Base-by-base conservation (phyloP, 495 filamentous ascomycete species). In the Penicillium lagena region DNA sequence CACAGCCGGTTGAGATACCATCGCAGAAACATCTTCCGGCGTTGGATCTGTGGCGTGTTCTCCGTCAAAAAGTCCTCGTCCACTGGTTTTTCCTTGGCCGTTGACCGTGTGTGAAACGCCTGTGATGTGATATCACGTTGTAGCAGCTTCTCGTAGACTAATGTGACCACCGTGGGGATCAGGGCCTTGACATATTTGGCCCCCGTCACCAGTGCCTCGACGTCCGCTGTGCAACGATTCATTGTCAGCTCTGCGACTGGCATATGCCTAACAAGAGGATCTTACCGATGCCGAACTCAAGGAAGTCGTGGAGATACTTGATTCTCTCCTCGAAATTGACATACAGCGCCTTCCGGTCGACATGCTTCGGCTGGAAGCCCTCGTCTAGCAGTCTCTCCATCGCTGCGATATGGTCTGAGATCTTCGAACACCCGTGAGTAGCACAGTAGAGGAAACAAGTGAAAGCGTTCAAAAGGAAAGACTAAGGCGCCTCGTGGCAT, bases 61-160 rank as follows among this genome's bases (percentile, higher is more conserved):
- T 86, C 82, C 32, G 70, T 69, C 22, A 79, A 75, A 29, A 64
- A 70, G 3, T 78, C 77, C 43, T 87, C 79, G 7, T 86, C 68
- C 2, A 76, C 77, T 42, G 55, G 50, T 0, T 70, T 76, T 43
- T 85, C 80, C 39, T 77, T 77, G 39, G 74, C 73, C 2, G 84
- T 87, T 40, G 76, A 78, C 27, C 80, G 63, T 4, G 84, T 88
- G 40, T 77, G 72, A 63, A 89, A 86, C 12, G 76, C 66, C 1
- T 81, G 76, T 1, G 85, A 85, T 10, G 85, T 88, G 67, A 89
- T 88, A 53, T 88, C 85, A 54, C 78, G 81, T 46, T 81, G 75
- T 14, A 89, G 68, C 5, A 89, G 72, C 55, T 89, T 87, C 46
- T 64, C 80, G 64, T 88, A 89, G n/a, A 88, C 82, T 43, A 87